Percentiles rank a stretch among this genome's conserved stretches.
Conservation (phyloP, 768 basidiomycete genomes). For the Rhodotorula taiwanensis region DNA sequence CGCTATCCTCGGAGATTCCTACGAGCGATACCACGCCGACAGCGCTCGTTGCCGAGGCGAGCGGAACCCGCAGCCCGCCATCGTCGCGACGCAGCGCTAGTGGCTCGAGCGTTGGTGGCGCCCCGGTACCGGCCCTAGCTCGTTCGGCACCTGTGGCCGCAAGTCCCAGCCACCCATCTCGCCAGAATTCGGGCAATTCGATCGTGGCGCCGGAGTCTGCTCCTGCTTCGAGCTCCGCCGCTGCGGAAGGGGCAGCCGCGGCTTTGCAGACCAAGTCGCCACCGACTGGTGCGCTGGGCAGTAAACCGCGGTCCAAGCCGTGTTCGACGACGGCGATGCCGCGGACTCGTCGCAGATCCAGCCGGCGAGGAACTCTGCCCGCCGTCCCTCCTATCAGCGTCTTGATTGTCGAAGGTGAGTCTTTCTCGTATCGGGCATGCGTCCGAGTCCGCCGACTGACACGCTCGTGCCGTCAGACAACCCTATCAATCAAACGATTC, state of each 20-base stretch:
- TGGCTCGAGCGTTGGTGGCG: conserved; percentile 13
- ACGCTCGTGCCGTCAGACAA: conserved; percentile 59
- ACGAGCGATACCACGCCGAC: background rate
- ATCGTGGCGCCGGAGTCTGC: background rate
- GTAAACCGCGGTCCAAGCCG: background rate
- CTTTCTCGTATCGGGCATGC: background rate
- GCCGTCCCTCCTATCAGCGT: conserved; percentile 90
- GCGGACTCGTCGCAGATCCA: conserved; percentile 16
- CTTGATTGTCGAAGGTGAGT: conserved; percentile 90
- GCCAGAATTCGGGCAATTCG: too few relatives aligned
- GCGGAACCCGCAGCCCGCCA: background rate
- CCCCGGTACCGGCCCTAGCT: background rate
- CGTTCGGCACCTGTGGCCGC: background rate
- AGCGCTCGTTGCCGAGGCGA: background rate
- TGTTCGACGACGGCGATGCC: conserved; percentile 3
- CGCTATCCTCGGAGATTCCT: too few relatives aligned
- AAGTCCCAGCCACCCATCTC: background rate
- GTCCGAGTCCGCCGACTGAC: background rate
- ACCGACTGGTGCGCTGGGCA: background rate
- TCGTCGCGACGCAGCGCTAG: conserved; percentile 2
- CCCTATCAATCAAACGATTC: conserved; percentile 93
- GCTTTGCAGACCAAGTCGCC: conserved; percentile 9
- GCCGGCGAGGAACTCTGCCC: conserved; percentile 19
- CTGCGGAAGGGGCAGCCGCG: conserved; percentile 1
- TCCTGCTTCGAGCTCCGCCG: background rate